Evolutionary conservation across 2,329 filamentous ascomycete genomes (phyloP).

Genomic region (Rosellinia necatrix): DNA sequence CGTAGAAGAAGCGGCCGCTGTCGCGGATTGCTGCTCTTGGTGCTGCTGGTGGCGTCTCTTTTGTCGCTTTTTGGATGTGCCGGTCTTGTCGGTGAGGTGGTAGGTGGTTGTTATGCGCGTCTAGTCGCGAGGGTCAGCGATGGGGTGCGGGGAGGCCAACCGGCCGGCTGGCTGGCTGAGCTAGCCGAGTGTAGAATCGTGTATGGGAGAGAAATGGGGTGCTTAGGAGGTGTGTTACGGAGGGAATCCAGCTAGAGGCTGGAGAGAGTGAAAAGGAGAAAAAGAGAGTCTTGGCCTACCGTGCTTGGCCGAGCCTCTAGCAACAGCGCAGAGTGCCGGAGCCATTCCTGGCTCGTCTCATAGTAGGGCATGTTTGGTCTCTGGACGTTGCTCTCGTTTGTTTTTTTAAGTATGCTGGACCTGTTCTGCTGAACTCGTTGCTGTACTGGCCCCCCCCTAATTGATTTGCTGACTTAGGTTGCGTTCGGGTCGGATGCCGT

Average conservation of each 20-base stretch:
- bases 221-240: no score
- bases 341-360: slow-evolving; percentile 84
- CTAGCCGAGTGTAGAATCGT: no score
- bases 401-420: not conserved
- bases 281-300: slow-evolving; percentile 55
- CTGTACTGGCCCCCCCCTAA: no score
- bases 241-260: no score
- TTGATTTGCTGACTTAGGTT: no score
- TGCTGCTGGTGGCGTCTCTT: slow-evolving; percentile 21
- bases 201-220: no score
- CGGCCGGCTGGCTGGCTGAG: no score
- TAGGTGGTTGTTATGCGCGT: slow-evolving; percentile 93
- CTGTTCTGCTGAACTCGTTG: no score
- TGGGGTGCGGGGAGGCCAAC: not conserved
- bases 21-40: slow-evolving; percentile 26
- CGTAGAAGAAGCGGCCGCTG: slow-evolving; percentile 28
- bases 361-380: slow-evolving; percentile 74
- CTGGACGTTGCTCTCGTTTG: not conserved
- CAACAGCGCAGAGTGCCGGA: slow-evolving; percentile 83
- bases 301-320: slow-evolving; percentile 84
- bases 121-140: slow-evolving; percentile 50
- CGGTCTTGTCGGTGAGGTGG: slow-evolving; percentile 59
- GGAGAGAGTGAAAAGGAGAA: slow-evolving; percentile 6
- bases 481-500: no score
- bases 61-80: slow-evolving; percentile 40